Percentiles rank a stretch among this genome's conserved stretches.
Conservation (phyloP, 768 basidiomycete species). For the Tulasnella sp. region DNA sequence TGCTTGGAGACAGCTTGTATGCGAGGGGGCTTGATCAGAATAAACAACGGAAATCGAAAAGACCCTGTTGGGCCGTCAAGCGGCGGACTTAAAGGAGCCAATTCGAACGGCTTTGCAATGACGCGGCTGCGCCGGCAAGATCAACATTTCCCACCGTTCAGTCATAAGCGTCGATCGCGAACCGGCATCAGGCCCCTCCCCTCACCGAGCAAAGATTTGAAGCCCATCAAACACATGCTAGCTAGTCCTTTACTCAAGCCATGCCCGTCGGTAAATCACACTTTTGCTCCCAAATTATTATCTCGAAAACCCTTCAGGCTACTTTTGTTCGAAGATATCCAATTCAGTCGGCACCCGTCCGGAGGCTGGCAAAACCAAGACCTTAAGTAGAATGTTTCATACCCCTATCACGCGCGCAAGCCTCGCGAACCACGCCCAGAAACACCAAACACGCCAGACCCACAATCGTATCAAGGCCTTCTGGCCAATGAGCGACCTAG, state of each 20-base stretch:
- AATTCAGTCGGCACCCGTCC: not conserved
- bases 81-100: too few relatives aligned
- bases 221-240: not conserved
- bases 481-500: not conserved
- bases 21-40: too few relatives aligned
- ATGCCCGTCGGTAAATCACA: not conserved
- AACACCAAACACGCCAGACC: not conserved
- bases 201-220: not conserved
- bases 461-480: not conserved
- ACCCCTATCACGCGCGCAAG: not conserved
- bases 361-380: not conserved
- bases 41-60: too few relatives aligned
- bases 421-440: not conserved
- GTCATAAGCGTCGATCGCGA: not conserved
- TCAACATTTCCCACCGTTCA: not conserved
- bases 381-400: too few relatives aligned
- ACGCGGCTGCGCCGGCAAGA: not conserved
- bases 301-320: not conserved
- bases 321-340: not conserved
- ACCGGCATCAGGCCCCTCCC: not conserved
- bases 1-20: too few relatives aligned
- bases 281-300: not conserved
- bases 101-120: too few relatives aligned
- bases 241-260: not conserved
- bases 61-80: too few relatives aligned